A percentile compares a stretch with the other conserved stretches of the same genome.
Conservation (phyloP, 805 yeast genomes). For the Monosporozyma aerobia region DNA sequence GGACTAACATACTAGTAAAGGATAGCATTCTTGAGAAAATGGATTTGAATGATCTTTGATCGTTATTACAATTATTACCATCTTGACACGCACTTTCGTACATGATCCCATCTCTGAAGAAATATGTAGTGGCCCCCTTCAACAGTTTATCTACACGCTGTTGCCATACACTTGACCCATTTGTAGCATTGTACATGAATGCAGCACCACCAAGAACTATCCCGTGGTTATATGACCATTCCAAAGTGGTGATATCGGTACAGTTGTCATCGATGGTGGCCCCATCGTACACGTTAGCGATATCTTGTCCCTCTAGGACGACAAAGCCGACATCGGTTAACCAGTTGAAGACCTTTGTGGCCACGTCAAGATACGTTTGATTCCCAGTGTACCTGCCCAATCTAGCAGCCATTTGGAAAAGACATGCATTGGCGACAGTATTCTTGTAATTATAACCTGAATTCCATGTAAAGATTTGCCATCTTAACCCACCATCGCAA, state of each 20-base stretch:
- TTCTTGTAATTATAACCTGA: slow-evolving; percentile 57
- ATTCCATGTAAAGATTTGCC: slow-evolving; percentile 58
- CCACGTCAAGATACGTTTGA: slow-evolving; percentile 40
- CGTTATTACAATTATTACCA: slow-evolving; percentile 47
- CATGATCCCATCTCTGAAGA: slow-evolving; percentile 44
- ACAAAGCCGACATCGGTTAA: slow-evolving; percentile 41
- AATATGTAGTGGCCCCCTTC: slow-evolving; percentile 39
- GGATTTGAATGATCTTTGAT: slow-evolving; percentile 70
- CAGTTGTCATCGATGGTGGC: slow-evolving; percentile 52
- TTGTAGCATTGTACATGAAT: slow-evolving; percentile 55
- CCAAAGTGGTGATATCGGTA: slow-evolving; percentile 40
- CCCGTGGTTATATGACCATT: slow-evolving; percentile 70
- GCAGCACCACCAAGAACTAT: slow-evolving; percentile 60
- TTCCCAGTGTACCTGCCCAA: slow-evolving; percentile 51
- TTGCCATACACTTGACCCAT: slow-evolving; percentile 41
- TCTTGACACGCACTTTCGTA: slow-evolving; percentile 54
- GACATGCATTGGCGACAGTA: slow-evolving; percentile 54
- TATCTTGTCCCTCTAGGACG: slow-evolving; percentile 36
- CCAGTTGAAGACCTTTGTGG: slow-evolving; percentile 53
- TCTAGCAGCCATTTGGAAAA: slow-evolving; percentile 55
- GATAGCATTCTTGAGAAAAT: slow-evolving; percentile 57
- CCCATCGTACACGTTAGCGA: slow-evolving; percentile 65
- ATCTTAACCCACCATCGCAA: slow-evolving; percentile 59
- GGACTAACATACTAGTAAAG: slow-evolving; percentile 45
- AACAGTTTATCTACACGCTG: slow-evolving; percentile 38